These are phyloP conservation scores for Lactarius trivialis DNA, from an alignment of 768 basidiomycete genomes.

Conservation along the genomic window DNA sequence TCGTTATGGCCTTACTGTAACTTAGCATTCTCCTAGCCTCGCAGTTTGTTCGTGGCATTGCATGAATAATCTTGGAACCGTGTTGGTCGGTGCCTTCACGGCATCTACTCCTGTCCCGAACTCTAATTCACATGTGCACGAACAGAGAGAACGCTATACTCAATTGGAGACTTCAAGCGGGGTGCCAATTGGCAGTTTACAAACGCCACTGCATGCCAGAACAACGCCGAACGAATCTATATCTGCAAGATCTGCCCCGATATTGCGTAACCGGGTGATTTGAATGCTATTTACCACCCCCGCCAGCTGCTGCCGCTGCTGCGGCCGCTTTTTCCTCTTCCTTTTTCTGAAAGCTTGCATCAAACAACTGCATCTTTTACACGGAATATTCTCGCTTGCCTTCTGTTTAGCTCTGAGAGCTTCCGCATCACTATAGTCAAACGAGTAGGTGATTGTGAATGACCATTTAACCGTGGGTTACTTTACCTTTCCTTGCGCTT, in stretches of 20 bases:
- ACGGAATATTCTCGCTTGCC: slow-evolving; percentile 36
- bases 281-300: slow-evolving; percentile 27
- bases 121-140: neutral
- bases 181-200: neutral
- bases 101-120: slow-evolving; percentile 1
- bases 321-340: slow-evolving; percentile 28
- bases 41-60: slow-evolving; percentile 3
- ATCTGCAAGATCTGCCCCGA: slow-evolving; percentile 22
- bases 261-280: neutral
- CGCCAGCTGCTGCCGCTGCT: slow-evolving; percentile 20
- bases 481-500: slow-evolving; percentile 73
- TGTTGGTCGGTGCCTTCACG: neutral
- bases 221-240: slow-evolving; percentile 7
- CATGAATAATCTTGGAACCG: neutral
- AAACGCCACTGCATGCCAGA: neutral
- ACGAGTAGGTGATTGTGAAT: slow-evolving; percentile 25
- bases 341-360: slow-evolving; percentile 28
- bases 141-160: neutral
- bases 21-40: neutral
- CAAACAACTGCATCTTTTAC: neutral
- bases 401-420: slow-evolving; percentile 72
- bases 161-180: neutral
- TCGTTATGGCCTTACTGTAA: neutral
- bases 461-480: slow-evolving; percentile 20
- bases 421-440: slow-evolving; percentile 59